Evolutionary conservation across 176 grass and related monocot species (phyloP).

Genomic region (Eleusine coracana): DNA sequence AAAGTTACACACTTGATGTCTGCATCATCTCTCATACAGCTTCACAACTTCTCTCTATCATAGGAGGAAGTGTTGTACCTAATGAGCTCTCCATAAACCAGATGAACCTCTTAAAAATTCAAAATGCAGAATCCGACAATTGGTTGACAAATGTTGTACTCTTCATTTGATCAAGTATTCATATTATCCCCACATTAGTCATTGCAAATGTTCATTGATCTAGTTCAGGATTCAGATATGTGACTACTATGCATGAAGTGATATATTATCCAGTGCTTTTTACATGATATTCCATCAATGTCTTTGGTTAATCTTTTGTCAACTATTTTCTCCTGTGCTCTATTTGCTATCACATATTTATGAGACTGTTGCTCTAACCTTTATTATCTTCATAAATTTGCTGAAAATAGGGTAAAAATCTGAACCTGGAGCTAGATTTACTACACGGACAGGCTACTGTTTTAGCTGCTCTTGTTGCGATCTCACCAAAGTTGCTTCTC

Average conservation of each 20-base stretch:
- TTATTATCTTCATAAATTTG: constrained; percentile 33
- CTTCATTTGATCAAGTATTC: not conserved
- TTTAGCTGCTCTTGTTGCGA: constrained; percentile 84
- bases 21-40: no score
- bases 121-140: not conserved
- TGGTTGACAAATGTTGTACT: not conserved
- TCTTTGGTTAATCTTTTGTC: constrained; percentile 23
- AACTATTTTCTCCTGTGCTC: constrained; percentile 27
- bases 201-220: constrained; percentile 23
- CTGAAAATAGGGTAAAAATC: constrained; percentile 67
- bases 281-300: not conserved
- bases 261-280: constrained; percentile 11
- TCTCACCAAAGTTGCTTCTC: constrained; percentile 91
- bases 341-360: constrained; percentile 18
- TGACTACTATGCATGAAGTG: constrained; percentile 12
- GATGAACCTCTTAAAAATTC: no score
- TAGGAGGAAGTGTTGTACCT: not conserved
- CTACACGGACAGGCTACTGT: constrained; percentile 90
- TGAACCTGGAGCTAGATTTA: constrained; percentile 70
- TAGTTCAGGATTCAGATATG: constrained; percentile 5
- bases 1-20: constrained; percentile 10
- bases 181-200: constrained; percentile 14
- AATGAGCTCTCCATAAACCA: not conserved
- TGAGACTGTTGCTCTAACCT: constrained; percentile 29
- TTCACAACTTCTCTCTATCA: no score